Percentiles rank a stretch among this genome's conserved stretches.
Conservation (phyloP, 2,329 filamentous ascomycete species). For the Trichoderma lentiforme region DNA sequence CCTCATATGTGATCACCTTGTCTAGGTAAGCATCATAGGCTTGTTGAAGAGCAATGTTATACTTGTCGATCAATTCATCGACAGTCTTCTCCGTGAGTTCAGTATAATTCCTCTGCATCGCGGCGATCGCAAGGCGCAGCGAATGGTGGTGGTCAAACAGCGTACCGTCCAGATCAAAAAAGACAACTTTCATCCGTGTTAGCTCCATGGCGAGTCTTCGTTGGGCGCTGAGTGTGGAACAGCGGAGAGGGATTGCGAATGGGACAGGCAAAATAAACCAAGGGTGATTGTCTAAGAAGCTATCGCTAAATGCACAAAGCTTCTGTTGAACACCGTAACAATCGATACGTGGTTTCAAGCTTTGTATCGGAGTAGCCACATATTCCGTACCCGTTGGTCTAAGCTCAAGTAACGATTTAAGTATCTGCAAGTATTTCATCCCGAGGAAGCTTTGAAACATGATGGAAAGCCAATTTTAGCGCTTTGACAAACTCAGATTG, state of each 20-base stretch:
- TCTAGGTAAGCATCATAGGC: not conserved
- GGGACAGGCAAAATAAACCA: not conserved
- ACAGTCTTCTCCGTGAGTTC: not conserved
- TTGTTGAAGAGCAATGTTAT: not conserved
- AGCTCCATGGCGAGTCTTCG: not conserved
- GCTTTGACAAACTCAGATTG: not conserved
- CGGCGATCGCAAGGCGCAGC: not conserved
- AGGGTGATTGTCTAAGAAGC: not conserved
- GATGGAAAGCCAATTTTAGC: not conserved
- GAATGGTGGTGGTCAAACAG: not conserved
- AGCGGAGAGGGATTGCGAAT: not conserved
- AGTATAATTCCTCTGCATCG: not conserved
- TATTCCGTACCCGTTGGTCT: not conserved
- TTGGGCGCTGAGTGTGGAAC: not conserved
- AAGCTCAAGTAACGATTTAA: not conserved
- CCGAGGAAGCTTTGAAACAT: not conserved
- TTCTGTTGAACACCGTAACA: not conserved
- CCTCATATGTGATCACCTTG: not conserved
- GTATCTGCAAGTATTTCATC: too few relatives aligned
- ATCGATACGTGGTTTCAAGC: not conserved
- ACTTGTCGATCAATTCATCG: not conserved
- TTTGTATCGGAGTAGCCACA: not conserved
- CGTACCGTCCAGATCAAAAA: not conserved
- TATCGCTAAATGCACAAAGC: not conserved
- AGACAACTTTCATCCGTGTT: not conserved